These are phyloP conservation scores for Linaria vulgaris DNA, from an alignment of 257 asterid species.

Conservation along the genomic window DNA sequence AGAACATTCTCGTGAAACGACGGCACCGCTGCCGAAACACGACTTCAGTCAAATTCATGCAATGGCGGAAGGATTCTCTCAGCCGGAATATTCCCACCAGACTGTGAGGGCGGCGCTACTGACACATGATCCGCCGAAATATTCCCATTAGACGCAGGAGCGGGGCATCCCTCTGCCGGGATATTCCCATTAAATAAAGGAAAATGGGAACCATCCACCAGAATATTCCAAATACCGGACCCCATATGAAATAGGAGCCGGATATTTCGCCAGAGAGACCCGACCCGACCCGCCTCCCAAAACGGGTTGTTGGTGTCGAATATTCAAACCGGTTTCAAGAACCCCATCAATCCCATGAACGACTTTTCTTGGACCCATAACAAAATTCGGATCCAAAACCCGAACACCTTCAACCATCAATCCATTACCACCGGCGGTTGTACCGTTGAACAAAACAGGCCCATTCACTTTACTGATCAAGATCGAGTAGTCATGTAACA, in stretches of 20 bases:
- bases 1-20: not conserved
- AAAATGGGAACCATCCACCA: not conserved
- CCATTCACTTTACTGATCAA: slow-evolving; percentile 31
- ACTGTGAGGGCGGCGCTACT: no score
- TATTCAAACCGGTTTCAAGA: slow-evolving; percentile 45
- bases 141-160: not conserved
- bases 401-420: slow-evolving; percentile 52
- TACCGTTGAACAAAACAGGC: not conserved
- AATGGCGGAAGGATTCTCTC: no score
- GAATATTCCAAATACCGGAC: not conserved
- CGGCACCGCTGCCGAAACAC: slow-evolving; percentile 11
- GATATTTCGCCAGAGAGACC: slow-evolving; percentile 22
- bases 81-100: slow-evolving; percentile 10
- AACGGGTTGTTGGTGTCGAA: slow-evolving; percentile 33
- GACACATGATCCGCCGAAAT: slow-evolving; percentile 2
- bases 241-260: slow-evolving; percentile 6
- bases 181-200: not conserved
- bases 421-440: no score
- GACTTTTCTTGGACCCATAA: slow-evolving; percentile 44
- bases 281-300: slow-evolving; percentile 20
- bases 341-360: slow-evolving; percentile 67
- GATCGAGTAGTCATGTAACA: slow-evolving; percentile 54
- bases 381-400: slow-evolving; percentile 49
- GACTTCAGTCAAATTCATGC: no score
- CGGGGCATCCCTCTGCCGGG: not conserved